These are phyloP conservation scores for Fraxinus cuspidata DNA, from an alignment of 257 asterid species.

Conservation along the genomic window DNA sequence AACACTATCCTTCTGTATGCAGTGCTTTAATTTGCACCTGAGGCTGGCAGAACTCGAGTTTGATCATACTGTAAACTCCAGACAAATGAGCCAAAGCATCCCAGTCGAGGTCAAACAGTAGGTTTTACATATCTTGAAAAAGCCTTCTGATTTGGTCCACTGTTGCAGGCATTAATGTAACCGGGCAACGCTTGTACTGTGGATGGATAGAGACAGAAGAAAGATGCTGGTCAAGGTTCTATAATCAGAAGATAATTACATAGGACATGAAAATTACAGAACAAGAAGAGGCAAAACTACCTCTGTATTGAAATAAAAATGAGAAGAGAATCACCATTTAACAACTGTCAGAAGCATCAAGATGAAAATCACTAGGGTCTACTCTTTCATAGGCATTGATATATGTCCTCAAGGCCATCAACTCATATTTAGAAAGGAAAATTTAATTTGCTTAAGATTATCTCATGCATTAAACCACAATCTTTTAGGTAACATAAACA, in stretches of 20 bases:
- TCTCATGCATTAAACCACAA: too few species aligned
- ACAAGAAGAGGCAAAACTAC: neutral
- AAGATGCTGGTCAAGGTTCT: neutral
- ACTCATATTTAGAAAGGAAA: too few species aligned
- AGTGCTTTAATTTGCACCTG: conserved; percentile 3
- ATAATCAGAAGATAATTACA: neutral
- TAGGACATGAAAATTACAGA: neutral
- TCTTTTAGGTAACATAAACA: too few species aligned
- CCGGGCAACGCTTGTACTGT: conserved; percentile 96
- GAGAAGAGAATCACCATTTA: neutral
- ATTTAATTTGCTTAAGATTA: too few species aligned
- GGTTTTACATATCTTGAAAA: conserved; percentile 68
- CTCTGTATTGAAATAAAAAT: neutral
- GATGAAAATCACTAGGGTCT: neutral
- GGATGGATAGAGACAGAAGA: neutral
- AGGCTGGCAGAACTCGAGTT: neutral
- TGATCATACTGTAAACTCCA: neutral
- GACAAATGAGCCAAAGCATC: neutral
- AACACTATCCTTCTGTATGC: neutral
- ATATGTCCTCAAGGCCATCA: too few species aligned
- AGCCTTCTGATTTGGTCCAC: conserved; percentile 94
- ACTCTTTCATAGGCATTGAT: too few species aligned
- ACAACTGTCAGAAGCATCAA: neutral
- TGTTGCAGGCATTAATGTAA: conserved; percentile 75
- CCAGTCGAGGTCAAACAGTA: neutral